phyloP scores from a whole-genome alignment of 495 filamentous ascomycete species.

The Aspergillus funiculosus region DNA sequence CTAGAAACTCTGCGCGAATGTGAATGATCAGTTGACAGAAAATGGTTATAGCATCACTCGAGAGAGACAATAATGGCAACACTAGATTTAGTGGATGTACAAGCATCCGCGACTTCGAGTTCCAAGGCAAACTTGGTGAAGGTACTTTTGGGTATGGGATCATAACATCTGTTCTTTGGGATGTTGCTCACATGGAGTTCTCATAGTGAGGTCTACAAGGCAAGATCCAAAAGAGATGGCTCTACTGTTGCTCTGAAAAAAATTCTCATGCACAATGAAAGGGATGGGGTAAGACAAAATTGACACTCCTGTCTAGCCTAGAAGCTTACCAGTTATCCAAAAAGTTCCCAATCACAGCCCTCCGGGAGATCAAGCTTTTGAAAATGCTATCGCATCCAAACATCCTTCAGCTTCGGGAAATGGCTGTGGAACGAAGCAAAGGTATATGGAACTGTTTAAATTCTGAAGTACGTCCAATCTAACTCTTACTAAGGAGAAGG shows the following conservation, averaged over 20 bases:
- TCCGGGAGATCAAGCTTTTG: slow-evolving; percentile 94
- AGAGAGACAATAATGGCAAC: slow-evolving; percentile 34
- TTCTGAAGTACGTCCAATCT: not conserved
- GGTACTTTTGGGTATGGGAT: slow-evolving; percentile 85
- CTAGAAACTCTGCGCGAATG: not conserved
- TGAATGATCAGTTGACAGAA: slow-evolving; percentile 6
- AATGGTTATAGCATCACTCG: slow-evolving; percentile 34
- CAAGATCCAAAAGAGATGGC: slow-evolving; percentile 66
- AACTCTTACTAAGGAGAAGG: slow-evolving; percentile 52
- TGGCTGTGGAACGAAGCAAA: slow-evolving; percentile 83
- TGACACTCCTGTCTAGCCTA: not conserved
- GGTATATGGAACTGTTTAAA: slow-evolving; percentile 29
- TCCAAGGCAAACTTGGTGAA: slow-evolving; percentile 88
- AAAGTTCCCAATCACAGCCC: slow-evolving; percentile 91
- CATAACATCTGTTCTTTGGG: too few relatives aligned
- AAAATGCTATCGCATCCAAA: slow-evolving; percentile 91
- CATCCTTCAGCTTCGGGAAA: slow-evolving; percentile 81
- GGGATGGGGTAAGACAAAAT: slow-evolving; percentile 67
- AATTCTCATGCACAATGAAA: slow-evolving; percentile 93
- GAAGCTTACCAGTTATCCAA: slow-evolving; percentile 9
- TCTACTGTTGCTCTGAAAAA: slow-evolving; percentile 87
- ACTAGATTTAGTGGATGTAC: slow-evolving; percentile 74
- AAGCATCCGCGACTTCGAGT: slow-evolving; percentile 79
- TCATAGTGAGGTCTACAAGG: slow-evolving; percentile 82
- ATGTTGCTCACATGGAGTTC: not conserved